Evolutionary conservation across 257 asterid species (phyloP).

Genomic region (Cordia subcordata): DNA sequence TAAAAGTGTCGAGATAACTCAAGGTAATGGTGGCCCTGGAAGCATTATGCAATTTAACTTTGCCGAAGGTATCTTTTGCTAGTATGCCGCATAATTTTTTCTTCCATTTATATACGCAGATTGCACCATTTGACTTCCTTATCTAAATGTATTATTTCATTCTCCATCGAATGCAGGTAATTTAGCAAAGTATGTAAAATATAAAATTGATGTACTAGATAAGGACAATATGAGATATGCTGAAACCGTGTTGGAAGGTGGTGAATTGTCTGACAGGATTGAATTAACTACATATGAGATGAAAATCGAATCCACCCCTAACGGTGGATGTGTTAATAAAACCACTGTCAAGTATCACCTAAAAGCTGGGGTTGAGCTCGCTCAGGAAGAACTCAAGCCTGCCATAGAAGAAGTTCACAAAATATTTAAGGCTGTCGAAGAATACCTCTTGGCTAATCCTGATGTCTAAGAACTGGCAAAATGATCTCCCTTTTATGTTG

Average conservation of each 20-base stretch:
- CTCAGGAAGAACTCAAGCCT: constrained; percentile 27
- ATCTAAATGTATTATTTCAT: neutral
- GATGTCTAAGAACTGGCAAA: neutral
- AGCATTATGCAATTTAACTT: constrained; percentile 22
- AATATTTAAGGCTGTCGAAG: constrained; percentile 27
- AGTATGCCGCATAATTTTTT: neutral
- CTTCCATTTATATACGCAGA: too few relatives aligned
- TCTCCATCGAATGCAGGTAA: constrained; percentile 9
- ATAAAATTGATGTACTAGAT: constrained; percentile 20
- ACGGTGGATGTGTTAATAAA: constrained; percentile 28
- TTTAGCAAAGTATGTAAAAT: constrained; percentile 18
- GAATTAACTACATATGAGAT: constrained; percentile 20
- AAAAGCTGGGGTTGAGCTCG: constrained; percentile 16
- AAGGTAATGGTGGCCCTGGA: constrained; percentile 29
- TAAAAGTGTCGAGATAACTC: constrained; percentile 15
- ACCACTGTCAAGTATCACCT: constrained; percentile 22
- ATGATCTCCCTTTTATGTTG: too few relatives aligned
- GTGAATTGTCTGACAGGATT: constrained; percentile 19
- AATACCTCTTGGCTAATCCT: constrained; percentile 13
- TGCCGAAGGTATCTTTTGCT: constrained; percentile 14
- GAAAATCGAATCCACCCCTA: constrained; percentile 16
- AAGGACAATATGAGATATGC: constrained; percentile 8
- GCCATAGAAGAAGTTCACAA: constrained; percentile 26
- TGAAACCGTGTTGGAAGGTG: constrained; percentile 32
- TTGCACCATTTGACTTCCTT: neutral